A percentile compares a stretch with the other conserved stretches of the same genome.
Evolutionary conservation across 106 monocot genomes (phyloP).

Genomic region (Cymbidium sinense): DNA sequence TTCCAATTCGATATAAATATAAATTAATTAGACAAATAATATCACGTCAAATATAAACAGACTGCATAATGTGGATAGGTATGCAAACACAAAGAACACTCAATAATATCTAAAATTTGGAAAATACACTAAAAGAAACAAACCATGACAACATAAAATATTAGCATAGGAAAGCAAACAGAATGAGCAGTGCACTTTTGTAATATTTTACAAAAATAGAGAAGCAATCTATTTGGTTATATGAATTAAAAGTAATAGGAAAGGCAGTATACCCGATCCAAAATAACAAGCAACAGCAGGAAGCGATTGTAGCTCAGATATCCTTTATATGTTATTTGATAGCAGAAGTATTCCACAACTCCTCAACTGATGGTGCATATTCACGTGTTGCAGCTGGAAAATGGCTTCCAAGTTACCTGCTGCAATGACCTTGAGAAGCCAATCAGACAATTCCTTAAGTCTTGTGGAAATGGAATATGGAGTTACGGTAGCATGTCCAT

Average conservation of each 20-base stretch:
- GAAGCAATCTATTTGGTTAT: background rate
- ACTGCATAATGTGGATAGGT: background rate
- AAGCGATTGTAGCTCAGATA: constrained; percentile 51
- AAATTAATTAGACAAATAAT: background rate
- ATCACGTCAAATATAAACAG: background rate
- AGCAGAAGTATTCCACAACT: constrained; percentile 81
- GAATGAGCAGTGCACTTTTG: background rate
- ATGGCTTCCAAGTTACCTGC: constrained; percentile 67
- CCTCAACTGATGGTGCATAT: constrained; percentile 74
- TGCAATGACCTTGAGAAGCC: constrained; percentile 62
- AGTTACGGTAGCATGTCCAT: constrained; percentile 19
- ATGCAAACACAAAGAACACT: background rate
- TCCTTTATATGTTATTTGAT: constrained; percentile 72
- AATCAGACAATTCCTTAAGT: constrained; percentile 67
- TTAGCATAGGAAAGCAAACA: background rate
- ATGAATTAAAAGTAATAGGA: background rate
- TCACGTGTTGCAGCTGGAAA: constrained; percentile 76
- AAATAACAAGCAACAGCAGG: constrained; percentile 65
- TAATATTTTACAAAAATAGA: background rate
- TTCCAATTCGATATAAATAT: background rate
- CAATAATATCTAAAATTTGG: background rate
- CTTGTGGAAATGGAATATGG: constrained; percentile 57
- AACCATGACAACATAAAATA: background rate
- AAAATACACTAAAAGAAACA: background rate
- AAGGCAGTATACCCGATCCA: constrained; percentile 61